Evolutionary conservation across 306 rosid species (phyloP), one percentile per base, ranked within the genome.

Genomic region (Lathyrus oleraceus): DNA sequence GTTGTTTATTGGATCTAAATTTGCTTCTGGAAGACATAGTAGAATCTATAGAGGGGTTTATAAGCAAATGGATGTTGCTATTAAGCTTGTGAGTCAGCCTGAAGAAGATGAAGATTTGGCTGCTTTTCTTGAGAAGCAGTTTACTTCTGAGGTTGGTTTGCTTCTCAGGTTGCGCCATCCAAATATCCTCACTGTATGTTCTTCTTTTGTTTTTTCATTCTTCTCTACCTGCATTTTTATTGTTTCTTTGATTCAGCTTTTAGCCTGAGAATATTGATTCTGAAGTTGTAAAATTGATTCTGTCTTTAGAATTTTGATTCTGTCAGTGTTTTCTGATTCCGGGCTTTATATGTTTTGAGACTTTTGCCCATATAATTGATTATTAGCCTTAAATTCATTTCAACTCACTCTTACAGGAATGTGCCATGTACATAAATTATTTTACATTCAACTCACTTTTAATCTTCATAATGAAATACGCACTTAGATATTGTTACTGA

Each of bases 1-100:
- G 75, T 73, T 95, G 80, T 74, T 81, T 61, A 82, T 95, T 72
- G 99, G 97, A 13, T 75, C 82, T 16, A 95, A 85, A 49, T 89
- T 91, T 78, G 97, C 99, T 10, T 81, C 87, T 9, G 99, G 97
- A 1, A 88, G 92, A 3, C 97, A 94, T 21, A 94, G 99, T 64
- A 81, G 97, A 85, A 87, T 94, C 75, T 94, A 94, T 75, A 90
- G 90, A 81, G 99, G 99, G 0, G 71, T 87, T 4, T 94, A 94
- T 45, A 94, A 89, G 71, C 85, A 87, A 17, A 85, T 13, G 5
- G 91, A 94, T 67, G 99, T 94, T 61, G 99, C 99, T 1, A 94
- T 94, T 77, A 94, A 94, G 85, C 74, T 91, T 5, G 78, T 89
- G 3, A 91, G 99, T 78, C 95, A 88, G 56, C 96, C 97, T 0